These are phyloP conservation scores for Hibiscus syriacus DNA, from an alignment of 345 rosid genomes.

Conservation along the genomic window DNA sequence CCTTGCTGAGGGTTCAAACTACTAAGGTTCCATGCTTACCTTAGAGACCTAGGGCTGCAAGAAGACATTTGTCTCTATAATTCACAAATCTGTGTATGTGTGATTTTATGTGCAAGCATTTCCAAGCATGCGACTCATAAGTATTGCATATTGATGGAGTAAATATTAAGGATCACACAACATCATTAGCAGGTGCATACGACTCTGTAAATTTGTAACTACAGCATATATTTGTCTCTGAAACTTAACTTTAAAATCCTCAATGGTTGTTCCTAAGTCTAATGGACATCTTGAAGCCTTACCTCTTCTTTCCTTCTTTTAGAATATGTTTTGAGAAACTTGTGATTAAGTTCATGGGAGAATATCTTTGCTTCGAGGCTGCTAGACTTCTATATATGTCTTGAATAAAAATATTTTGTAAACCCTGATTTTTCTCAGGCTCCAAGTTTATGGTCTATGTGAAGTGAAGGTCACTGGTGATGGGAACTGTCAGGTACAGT, in stretches of 20 bases:
- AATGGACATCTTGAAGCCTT: not conserved
- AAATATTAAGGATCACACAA: not conserved
- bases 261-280: not conserved
- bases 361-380: not conserved
- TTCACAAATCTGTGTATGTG: not conserved
- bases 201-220: not conserved
- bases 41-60: not conserved
- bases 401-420: conserved; percentile 4
- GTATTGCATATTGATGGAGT: not conserved
- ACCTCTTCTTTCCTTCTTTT: not conserved
- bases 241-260: not conserved
- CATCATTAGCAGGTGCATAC: not conserved
- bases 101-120: conserved; percentile 8
- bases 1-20: not conserved
- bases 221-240: no score
- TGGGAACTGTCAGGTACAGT: conserved; percentile 88
- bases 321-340: no score
- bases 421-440: conserved; percentile 36
- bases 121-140: not conserved
- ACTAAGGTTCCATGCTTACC: not conserved
- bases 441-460: conserved; percentile 61
- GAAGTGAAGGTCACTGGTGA: conserved; percentile 94
- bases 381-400: not conserved
- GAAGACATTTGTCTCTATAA: not conserved
- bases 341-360: no score